Evolutionary conservation across 768 basidiomycete genomes (phyloP).

Genomic region (Pleurotus eryngii): DNA sequence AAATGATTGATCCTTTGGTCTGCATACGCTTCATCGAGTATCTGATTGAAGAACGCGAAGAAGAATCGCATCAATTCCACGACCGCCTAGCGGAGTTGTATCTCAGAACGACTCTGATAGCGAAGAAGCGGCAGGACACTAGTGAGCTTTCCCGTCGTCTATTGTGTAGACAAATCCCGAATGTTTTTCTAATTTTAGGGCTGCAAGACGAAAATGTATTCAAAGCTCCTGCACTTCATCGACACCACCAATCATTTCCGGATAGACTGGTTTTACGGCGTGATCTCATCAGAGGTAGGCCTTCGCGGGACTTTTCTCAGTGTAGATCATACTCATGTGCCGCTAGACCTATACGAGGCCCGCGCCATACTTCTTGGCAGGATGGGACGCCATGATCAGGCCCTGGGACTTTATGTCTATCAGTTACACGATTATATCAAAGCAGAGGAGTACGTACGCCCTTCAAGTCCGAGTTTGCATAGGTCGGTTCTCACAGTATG

Average conservation of each 20-base stretch:
- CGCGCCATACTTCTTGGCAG: slow-evolving; percentile 89
- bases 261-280: slow-evolving; percentile 75
- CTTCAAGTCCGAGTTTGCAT: neutral
- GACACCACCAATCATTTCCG: slow-evolving; percentile 65
- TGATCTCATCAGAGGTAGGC: slow-evolving; percentile 76
- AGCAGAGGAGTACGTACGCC: slow-evolving; percentile 75
- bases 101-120: slow-evolving; percentile 59
- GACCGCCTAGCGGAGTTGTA: slow-evolving; percentile 90
- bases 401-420: slow-evolving; percentile 93
- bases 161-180: slow-evolving; percentile 4
- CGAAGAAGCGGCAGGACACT: slow-evolving; percentile 57
- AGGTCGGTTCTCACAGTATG: slow-evolving; percentile 5
- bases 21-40: slow-evolving; percentile 84
- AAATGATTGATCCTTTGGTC: slow-evolving; percentile 62
- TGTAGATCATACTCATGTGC: neutral
- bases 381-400: slow-evolving; percentile 88
- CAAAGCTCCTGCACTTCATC: slow-evolving; percentile 77
- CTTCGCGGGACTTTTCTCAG: neutral
- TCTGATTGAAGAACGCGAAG: slow-evolving; percentile 71
- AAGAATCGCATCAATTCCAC: slow-evolving; percentile 68
- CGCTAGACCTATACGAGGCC: slow-evolving; percentile 81
- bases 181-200: slow-evolving; percentile 28
- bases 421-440: slow-evolving; percentile 77
- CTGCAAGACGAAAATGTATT: slow-evolving; percentile 50
- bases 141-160: slow-evolving; percentile 33